phyloP scores from a whole-genome alignment of 495 filamentous ascomycete genomes.

The Neurospora africana region DNA sequence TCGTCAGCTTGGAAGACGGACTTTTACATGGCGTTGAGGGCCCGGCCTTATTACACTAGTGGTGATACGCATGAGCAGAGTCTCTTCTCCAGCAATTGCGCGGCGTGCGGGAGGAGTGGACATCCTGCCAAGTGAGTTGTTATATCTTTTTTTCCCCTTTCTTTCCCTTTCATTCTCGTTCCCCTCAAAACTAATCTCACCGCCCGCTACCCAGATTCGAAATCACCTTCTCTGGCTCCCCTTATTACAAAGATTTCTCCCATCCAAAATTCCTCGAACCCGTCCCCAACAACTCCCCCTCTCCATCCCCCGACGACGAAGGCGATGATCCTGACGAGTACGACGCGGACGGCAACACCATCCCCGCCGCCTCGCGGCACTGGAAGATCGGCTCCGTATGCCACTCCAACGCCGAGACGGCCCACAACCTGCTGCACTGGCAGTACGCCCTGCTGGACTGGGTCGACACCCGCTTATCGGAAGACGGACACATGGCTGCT shows the following conservation, averaged over 20 bases:
- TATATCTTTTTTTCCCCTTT: background rate
- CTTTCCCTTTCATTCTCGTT: too few species aligned
- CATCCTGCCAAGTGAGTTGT: constrained; percentile 49
- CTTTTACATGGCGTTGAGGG: constrained; percentile 55
- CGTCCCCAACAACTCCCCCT: constrained; percentile 21
- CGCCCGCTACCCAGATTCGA: constrained; percentile 19
- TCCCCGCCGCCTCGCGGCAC: constrained; percentile 25
- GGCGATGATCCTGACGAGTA: constrained; percentile 29
- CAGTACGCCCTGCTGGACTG: constrained; percentile 60
- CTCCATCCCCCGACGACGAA: constrained; percentile 24
- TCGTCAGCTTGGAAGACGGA: constrained; percentile 63
- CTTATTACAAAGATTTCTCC: constrained; percentile 54
- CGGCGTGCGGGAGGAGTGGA: constrained; percentile 61
- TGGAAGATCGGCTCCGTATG: constrained; percentile 40
- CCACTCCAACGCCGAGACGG: constrained; percentile 55
- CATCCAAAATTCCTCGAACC: constrained; percentile 42
- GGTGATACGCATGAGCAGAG: constrained; percentile 27
- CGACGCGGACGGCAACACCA: constrained; percentile 28
- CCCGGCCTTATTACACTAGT: constrained; percentile 39
- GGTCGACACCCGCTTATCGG: constrained; percentile 51
- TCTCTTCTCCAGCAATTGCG: constrained; percentile 56
- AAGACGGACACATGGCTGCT: constrained; percentile 38
- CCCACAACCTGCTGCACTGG: constrained; percentile 67
- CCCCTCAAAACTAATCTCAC: background rate
- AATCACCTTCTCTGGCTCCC: constrained; percentile 53